These are phyloP conservation scores for Chalciporus chontae DNA, from an alignment of 768 basidiomycete genomes.

Conservation along the genomic window DNA sequence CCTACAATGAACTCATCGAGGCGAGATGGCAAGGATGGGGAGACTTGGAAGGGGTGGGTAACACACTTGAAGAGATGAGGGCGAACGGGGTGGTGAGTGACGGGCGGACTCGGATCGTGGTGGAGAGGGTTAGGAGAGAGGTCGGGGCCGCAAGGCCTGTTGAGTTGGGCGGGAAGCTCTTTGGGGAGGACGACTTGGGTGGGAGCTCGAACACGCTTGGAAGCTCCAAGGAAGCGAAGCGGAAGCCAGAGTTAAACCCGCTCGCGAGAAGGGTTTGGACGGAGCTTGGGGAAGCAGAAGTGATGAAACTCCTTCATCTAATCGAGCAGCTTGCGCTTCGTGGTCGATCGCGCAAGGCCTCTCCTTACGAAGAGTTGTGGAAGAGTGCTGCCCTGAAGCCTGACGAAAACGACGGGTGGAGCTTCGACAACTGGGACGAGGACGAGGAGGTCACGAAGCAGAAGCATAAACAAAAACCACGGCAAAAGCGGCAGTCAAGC, in stretches of 20 bases:
- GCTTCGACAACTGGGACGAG: constrained; percentile 47
- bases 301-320: constrained; percentile 46
- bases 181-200: constrained; percentile 37
- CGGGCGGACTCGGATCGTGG: constrained; percentile 52
- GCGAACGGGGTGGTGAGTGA: constrained; percentile 74
- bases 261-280: constrained; percentile 40
- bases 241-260: constrained; percentile 29
- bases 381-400: constrained; percentile 35
- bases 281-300: constrained; percentile 45
- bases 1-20: constrained; percentile 84
- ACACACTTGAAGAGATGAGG: constrained; percentile 77
- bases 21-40: constrained; percentile 83
- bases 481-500: neutral
- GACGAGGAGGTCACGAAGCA: neutral
- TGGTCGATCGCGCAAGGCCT: constrained; percentile 15
- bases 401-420: constrained; percentile 39
- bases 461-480: neutral
- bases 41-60: constrained; percentile 74
- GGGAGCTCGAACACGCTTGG: constrained; percentile 21
- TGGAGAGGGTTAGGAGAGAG: constrained; percentile 62
- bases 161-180: constrained; percentile 32
- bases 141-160: constrained; percentile 52
- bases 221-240: constrained; percentile 31
- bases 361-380: constrained; percentile 37
- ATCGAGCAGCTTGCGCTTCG: constrained; percentile 45